These are phyloP conservation scores for Aspergillus sclerotioniger DNA, from an alignment of 495 filamentous ascomycete species.

Conservation along the genomic window DNA sequence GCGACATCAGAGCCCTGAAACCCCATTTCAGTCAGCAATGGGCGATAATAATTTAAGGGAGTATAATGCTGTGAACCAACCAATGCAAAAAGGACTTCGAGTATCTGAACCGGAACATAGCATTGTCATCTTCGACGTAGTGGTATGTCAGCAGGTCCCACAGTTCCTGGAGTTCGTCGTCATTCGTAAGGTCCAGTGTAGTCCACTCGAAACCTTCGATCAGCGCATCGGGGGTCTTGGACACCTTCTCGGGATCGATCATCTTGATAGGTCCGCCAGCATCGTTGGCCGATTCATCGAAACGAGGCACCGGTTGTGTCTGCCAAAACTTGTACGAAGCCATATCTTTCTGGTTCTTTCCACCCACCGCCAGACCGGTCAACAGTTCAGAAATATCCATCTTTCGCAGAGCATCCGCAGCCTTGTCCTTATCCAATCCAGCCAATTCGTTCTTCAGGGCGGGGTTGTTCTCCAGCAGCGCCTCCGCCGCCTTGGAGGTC, in stretches of 20 bases:
- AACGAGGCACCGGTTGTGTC: slow-evolving; percentile 90
- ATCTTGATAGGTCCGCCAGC: slow-evolving; percentile 63
- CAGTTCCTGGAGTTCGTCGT: slow-evolving; percentile 71
- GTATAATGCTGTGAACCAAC: slow-evolving; percentile 41
- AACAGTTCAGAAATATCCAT: slow-evolving; percentile 75
- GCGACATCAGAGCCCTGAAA: slow-evolving; percentile 81
- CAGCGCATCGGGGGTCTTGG: slow-evolving; percentile 62
- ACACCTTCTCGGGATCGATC: slow-evolving; percentile 72
- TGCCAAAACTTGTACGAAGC: slow-evolving; percentile 97
- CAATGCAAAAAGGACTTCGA: slow-evolving; percentile 84
- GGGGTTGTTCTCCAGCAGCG: slow-evolving; percentile 49
- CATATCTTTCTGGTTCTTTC: slow-evolving; percentile 94
- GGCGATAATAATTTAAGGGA: neutral
- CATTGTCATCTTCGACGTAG: slow-evolving; percentile 94
- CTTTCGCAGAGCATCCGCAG: slow-evolving; percentile 64
- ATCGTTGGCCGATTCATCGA: slow-evolving; percentile 52
- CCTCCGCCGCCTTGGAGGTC: slow-evolving; percentile 41
- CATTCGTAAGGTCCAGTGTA: slow-evolving; percentile 77
- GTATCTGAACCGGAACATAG: slow-evolving; percentile 97
- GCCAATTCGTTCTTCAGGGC: slow-evolving; percentile 49
- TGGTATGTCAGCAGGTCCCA: slow-evolving; percentile 87
- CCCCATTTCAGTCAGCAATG: slow-evolving; percentile 14
- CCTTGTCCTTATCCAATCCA: slow-evolving; percentile 43
- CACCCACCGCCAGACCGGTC: slow-evolving; percentile 70
- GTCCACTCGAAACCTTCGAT: slow-evolving; percentile 89